phyloP scores from a whole-genome alignment of 805 yeast species.

The Metschnikowia hibisci region DNA sequence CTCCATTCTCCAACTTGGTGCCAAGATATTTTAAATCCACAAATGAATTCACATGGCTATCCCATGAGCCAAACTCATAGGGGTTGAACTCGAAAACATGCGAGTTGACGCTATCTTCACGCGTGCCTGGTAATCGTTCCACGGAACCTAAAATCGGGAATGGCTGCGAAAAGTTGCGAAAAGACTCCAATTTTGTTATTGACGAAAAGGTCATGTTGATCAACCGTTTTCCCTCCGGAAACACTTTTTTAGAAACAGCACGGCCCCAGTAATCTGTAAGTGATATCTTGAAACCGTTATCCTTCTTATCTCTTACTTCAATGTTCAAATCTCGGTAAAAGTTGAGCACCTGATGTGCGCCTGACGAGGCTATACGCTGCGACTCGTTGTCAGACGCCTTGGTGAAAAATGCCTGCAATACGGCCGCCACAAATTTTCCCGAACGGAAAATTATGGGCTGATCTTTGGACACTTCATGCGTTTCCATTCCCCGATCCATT shows the following conservation, averaged over 20 bases:
- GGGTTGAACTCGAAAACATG: conserved; percentile 59
- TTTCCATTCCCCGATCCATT: not conserved
- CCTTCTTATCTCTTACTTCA: conserved; percentile 50
- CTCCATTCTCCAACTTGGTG: conserved; percentile 42
- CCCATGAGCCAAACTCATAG: conserved; percentile 70
- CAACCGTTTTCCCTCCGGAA: conserved; percentile 31
- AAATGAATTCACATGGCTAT: conserved; percentile 43
- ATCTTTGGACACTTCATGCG: not conserved
- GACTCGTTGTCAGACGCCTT: not conserved
- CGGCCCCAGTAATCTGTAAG: conserved; percentile 70
- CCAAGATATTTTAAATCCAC: conserved; percentile 53
- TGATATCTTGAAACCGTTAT: conserved; percentile 51
- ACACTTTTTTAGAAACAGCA: conserved; percentile 49
- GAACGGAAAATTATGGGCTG: not conserved
- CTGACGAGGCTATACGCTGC: conserved; percentile 16
- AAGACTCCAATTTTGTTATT: conserved; percentile 30
- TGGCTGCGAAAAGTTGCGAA: conserved; percentile 38
- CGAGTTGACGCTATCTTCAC: conserved; percentile 31
- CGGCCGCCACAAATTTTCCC: conserved; percentile 5
- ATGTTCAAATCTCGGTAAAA: conserved; percentile 52
- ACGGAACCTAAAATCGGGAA: conserved; percentile 46
- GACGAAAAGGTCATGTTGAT: conserved; percentile 40
- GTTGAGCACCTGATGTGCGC: conserved; percentile 19
- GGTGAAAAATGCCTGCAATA: conserved; percentile 9
- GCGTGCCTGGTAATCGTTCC: conserved; percentile 35